Base-by-base conservation (phyloP, 768 basidiomycete genomes). In the Leccinum boreale region DNA sequence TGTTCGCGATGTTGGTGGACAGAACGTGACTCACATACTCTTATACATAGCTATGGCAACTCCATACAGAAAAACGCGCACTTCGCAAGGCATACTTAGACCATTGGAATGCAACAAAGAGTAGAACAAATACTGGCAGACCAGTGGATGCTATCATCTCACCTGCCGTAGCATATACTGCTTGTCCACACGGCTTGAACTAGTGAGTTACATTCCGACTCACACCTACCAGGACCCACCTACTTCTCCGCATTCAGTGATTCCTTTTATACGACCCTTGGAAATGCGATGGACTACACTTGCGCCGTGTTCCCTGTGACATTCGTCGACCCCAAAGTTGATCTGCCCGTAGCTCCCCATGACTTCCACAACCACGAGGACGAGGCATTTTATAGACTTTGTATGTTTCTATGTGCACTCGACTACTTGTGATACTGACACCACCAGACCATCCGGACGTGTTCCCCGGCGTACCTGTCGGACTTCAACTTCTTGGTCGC, bases 141-240 rank as follows among this genome's bases (percentile, higher is more conserved):
- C 81, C 82, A 0, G 74, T 84, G 5, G 83, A 84, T 60, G 80
- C 78, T 3, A 76, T 84, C 65, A 79, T 84, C 53, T 74, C 73
- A 9, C 78, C 83, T 15, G 76, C 68, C 0, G 75, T 74, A 3
- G 73, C 78, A 6, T 78, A 75, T 61, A 64, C 76, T 3, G 76
- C 81, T 1, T 71, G 73, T 44, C 81, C 77, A 8, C 81, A 81
- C 54, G 79, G 78, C 3, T 67, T 72, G 48, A 74, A 77, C 57
- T 70, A 62, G 79, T 77, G 50, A 58, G 75, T 68, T 21, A 17
- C 19, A n/a, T 44, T 26, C 14, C 10, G 9, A 35, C 29, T 35
- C 24, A 36, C 59, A 54, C 19, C 24, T 55, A 46, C 48, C 50
- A 62, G 68, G 52, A 64, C 29, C 66, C 4, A 60, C 47, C 68